Evolutionary conservation across 2,329 filamentous ascomycete genomes (phyloP).

Genomic region (Sporothrix mexicana): DNA sequence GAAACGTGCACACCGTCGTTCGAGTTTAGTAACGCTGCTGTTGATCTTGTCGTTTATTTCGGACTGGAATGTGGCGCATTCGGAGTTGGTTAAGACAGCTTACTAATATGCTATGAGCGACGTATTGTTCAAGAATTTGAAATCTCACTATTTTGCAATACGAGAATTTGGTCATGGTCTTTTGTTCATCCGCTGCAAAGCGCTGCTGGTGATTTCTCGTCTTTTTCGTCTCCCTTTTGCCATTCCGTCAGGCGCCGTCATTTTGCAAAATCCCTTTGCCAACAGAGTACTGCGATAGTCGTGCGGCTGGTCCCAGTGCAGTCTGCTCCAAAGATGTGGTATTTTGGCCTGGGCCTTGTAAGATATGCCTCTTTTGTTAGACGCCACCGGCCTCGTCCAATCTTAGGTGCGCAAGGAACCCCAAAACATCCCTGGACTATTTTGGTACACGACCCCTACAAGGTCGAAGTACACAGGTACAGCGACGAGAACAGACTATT

Average conservation of each 20-base stretch:
- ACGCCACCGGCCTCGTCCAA: slow-evolving; percentile 24
- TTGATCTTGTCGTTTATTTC: not conserved
- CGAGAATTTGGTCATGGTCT: not conserved
- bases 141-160: slow-evolving; percentile 13
- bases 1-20: not conserved
- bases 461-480: not conserved
- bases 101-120: not conserved
- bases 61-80: slow-evolving; percentile 13
- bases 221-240: not conserved
- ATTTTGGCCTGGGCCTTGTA: too few species aligned
- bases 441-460: not conserved
- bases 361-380: not conserved
- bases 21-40: not conserved
- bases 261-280: not conserved
- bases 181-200: slow-evolving; percentile 2
- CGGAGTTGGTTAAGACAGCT: not conserved
- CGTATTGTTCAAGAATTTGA: not conserved
- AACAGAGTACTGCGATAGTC: not conserved
- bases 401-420: slow-evolving; percentile 7
- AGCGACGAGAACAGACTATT: too few species aligned
- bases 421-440: not conserved
- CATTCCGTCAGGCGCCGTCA: not conserved
- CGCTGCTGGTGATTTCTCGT: not conserved
- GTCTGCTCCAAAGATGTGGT: not conserved
- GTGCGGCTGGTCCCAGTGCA: not conserved